Evolutionary conservation across 345 rosid genomes (phyloP).

Genomic region (Acer saccharum): DNA sequence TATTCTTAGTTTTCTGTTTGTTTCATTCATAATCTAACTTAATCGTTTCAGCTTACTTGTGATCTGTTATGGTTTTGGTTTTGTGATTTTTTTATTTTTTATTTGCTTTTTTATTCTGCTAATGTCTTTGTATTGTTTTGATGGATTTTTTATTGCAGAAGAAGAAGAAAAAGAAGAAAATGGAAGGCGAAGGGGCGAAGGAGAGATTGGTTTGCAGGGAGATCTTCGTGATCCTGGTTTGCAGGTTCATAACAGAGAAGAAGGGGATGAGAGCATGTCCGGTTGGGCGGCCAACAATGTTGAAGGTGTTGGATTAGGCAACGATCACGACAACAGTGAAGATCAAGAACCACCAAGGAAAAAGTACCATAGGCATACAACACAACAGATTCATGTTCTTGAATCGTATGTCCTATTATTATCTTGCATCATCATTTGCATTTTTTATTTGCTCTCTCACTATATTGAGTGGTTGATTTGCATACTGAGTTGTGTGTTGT

Average conservation of each 20-base stretch:
- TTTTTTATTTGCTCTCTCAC: background rate
- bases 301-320: constrained; percentile 59
- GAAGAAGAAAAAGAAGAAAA: constrained; percentile 12
- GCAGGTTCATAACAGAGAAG: constrained; percentile 39
- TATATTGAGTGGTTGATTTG: background rate
- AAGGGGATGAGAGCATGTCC: constrained; percentile 58
- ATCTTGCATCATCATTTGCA: background rate
- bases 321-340: constrained; percentile 45
- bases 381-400: constrained; percentile 72
- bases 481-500: background rate
- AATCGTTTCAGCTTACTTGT: background rate
- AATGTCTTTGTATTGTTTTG: constrained; percentile 4
- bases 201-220: constrained; percentile 41
- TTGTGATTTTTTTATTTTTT: too few relatives aligned
- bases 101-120: background rate
- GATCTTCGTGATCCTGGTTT: constrained; percentile 20
- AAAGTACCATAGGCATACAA: constrained; percentile 76
- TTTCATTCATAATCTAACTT: background rate
- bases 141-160: constrained; percentile 33
- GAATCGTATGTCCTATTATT: constrained; percentile 49
- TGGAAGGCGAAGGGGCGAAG: constrained; percentile 45
- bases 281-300: constrained; percentile 52
- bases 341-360: constrained; percentile 43
- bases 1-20: background rate
- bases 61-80: constrained; percentile 10